Percentiles rank a stretch among this genome's conserved stretches.
Evolutionary conservation across 192 early-diverging fungal genomes (phyloP).

Genomic region (Coemansia sp.): DNA sequence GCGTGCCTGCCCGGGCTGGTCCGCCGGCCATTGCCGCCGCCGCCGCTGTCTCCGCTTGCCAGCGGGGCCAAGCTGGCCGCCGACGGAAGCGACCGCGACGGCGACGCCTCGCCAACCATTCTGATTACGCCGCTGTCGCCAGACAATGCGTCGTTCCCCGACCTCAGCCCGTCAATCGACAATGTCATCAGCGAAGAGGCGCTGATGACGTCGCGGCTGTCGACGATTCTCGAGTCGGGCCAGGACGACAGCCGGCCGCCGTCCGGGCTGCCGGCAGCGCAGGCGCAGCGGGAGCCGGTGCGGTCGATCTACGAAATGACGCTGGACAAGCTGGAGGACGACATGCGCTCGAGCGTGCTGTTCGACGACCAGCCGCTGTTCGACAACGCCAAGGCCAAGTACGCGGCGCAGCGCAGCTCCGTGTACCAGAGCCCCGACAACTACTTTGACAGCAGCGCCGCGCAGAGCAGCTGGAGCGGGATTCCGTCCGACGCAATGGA

Average conservation of each 20-base stretch:
- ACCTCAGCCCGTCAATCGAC: neutral
- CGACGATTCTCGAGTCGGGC: constrained; percentile 33
- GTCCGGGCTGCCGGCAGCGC: neutral
- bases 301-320: constrained; percentile 44
- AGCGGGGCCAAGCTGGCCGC: neutral
- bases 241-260: constrained; percentile 6
- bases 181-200: constrained; percentile 1
- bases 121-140: constrained; percentile 33
- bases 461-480: constrained; percentile 13
- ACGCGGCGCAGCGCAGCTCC: constrained; percentile 44
- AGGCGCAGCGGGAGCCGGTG: constrained; percentile 5
- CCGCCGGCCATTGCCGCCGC: constrained; percentile 32
- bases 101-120: neutral
- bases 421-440: constrained; percentile 39
- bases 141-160: neutral
- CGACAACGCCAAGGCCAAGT: constrained; percentile 39
- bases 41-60: constrained; percentile 12
- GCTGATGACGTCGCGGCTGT: constrained; percentile 18
- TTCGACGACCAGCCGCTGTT: constrained; percentile 44
- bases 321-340: constrained; percentile 46
- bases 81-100: neutral
- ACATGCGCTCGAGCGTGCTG: constrained; percentile 28
- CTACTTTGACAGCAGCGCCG: neutral
- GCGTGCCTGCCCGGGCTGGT: constrained; percentile 33
- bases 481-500: constrained; percentile 5